Evolutionary conservation across 345 rosid genomes (phyloP), one percentile per base, ranked within the genome.

Genomic region (Ailanthus altissimus): DNA sequence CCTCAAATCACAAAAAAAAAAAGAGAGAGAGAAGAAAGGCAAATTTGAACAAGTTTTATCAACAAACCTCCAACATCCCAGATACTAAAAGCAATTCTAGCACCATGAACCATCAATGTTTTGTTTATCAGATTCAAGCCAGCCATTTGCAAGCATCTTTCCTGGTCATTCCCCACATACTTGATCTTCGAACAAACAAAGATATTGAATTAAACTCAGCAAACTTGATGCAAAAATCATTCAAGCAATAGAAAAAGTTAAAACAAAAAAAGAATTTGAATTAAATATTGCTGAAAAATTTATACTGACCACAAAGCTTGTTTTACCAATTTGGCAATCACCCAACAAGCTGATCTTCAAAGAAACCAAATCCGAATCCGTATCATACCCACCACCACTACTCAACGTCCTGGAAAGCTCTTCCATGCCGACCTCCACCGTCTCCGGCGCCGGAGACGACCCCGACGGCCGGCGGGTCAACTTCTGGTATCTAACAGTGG

Each of bases 1-100:
- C 20, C 8, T 56, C 10, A 14, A 25, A 64, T 36, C 28, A 6
- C 20, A 53, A 18, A 4, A 67, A 56, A 56, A 56, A 49, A 40
- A 73, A 10, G n/a, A n/a, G n/a, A n/a, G n/a, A n/a, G n/a, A n/a
- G n/a, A n/a, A n/a, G n/a, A n/a, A n/a, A n/a, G n/a, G n/a, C n/a
- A 21, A 47, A 45, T 28, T 57, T 28, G 1, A n/a, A 54, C 69
- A 50, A 16, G 71, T 38, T 49, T 8, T 23, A 59, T 70, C 36
- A 59, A 75, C 64, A 43, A 73, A 93, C 98, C 98, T 88, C 92
- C 97, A 2, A 93, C 98, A 81, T 96, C 99, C 99, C 99, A 96
- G 70, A 96, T 85, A 82, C 91, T 92, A 57, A 91, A 93, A 60
- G 97, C 87, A 84, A 96, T 96, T 50, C 92, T 88, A 50, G 91